Evolutionary conservation across 2,329 filamentous ascomycete genomes (phyloP).

Genomic region (Sclerotinia sclerotiorum): DNA sequence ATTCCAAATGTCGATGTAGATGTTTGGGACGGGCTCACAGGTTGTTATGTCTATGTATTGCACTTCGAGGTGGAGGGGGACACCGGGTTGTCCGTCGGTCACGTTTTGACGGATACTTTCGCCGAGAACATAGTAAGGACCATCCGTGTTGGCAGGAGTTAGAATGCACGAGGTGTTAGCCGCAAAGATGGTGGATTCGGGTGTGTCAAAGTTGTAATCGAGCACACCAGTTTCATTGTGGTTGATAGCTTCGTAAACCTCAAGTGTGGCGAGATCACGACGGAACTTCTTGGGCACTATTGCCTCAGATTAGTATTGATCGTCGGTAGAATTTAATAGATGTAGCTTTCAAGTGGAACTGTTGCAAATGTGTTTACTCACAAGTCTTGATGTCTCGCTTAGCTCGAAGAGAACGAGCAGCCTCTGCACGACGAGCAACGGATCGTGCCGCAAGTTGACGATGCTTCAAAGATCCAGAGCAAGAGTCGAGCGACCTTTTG

Average conservation of each 20-base stretch:
- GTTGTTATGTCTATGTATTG: slow-evolving; percentile 51
- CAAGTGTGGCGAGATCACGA: slow-evolving; percentile 21
- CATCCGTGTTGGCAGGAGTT: slow-evolving; percentile 52
- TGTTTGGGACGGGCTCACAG: slow-evolving; percentile 41
- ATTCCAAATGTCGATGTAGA: slow-evolving; percentile 45
- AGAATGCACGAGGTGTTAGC: slow-evolving; percentile 50
- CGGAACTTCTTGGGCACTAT: slow-evolving; percentile 21
- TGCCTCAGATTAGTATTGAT: not conserved
- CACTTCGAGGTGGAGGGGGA: slow-evolving; percentile 51
- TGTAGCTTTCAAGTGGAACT: not conserved
- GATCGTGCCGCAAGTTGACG: slow-evolving; percentile 41
- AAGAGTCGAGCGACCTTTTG: slow-evolving; percentile 38
- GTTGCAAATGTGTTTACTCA: not conserved
- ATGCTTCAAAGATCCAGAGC: slow-evolving; percentile 41
- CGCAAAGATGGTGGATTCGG: slow-evolving; percentile 40
- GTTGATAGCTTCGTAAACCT: slow-evolving; percentile 21
- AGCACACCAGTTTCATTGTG: slow-evolving; percentile 24
- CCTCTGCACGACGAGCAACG: slow-evolving; percentile 39
- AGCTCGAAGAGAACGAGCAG: slow-evolving; percentile 33
- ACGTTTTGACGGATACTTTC: slow-evolving; percentile 49
- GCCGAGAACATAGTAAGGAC: slow-evolving; percentile 48
- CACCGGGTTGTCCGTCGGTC: slow-evolving; percentile 48
- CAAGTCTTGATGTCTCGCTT: slow-evolving; percentile 13
- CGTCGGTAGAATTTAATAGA: accelerated
- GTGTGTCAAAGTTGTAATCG: slow-evolving; percentile 22